These are phyloP conservation scores for Melanogaster broomeanus DNA, from an alignment of 768 basidiomycete species.

Conservation along the genomic window DNA sequence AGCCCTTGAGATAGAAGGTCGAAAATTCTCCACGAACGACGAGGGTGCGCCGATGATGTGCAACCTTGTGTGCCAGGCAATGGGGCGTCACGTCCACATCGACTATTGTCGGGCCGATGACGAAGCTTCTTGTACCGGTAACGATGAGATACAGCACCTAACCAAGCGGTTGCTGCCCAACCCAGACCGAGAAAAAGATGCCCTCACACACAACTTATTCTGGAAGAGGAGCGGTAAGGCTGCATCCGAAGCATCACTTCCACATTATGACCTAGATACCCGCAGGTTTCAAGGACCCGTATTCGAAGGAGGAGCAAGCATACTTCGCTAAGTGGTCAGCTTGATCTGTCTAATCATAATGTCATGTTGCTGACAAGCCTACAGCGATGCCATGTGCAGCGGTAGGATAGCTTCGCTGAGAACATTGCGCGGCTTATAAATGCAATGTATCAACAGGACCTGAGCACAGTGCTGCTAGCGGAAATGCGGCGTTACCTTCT, in stretches of 20 bases:
- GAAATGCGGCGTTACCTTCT: constrained; percentile 46
- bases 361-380: neutral
- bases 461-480: constrained; percentile 46
- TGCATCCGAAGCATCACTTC: neutral
- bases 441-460: constrained; percentile 37
- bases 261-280: neutral
- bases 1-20: constrained; percentile 48
- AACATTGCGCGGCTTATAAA: neutral
- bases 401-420: neutral
- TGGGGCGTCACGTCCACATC: constrained; percentile 55
- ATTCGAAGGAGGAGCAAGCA: constrained; percentile 50
- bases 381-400: constrained; percentile 47
- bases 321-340: constrained; percentile 39
- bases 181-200: constrained; percentile 49
- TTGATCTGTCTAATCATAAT: neutral
- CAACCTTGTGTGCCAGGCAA: constrained; percentile 47
- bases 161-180: constrained; percentile 39
- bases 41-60: constrained; percentile 61
- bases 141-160: constrained; percentile 46
- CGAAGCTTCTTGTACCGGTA: constrained; percentile 34
- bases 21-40: constrained; percentile 48
- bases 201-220: constrained; percentile 48
- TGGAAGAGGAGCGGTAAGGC: constrained; percentile 52
- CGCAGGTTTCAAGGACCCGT: constrained; percentile 58
- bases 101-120: constrained; percentile 48